A percentile compares a stretch with the other conserved stretches of the same genome.
These are phyloP conservation scores for Panicum miliaceum DNA, from an alignment of 176 grass and related monocot species.

Conservation along the genomic window DNA sequence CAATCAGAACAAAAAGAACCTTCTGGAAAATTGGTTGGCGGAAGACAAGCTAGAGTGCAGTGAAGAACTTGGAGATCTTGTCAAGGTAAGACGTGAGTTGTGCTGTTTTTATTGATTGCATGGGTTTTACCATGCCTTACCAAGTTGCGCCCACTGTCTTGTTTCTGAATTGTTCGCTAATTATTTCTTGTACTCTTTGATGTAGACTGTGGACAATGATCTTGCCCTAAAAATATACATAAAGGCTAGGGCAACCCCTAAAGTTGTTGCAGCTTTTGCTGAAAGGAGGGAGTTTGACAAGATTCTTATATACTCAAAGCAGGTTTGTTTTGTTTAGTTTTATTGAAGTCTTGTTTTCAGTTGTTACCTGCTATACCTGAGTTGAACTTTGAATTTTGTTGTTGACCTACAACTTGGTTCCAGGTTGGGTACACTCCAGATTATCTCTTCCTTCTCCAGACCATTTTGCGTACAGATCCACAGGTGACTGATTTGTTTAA, in stretches of 20 bases:
- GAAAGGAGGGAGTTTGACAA: conserved; percentile 93
- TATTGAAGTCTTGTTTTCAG: conserved; percentile 8
- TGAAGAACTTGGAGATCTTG: conserved; percentile 97
- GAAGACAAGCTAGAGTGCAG: conserved; percentile 98
- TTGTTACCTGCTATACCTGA: background rate
- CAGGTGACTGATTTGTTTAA: conserved; percentile 65
- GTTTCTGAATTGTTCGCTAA: conserved; percentile 43
- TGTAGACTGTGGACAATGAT: conserved; percentile 98
- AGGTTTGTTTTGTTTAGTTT: conserved; percentile 55
- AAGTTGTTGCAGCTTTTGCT: conserved; percentile 99
- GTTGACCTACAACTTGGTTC: conserved; percentile 35
- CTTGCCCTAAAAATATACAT: conserved; percentile 97
- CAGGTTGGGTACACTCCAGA: conserved; percentile 95
- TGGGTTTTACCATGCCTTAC: background rate
- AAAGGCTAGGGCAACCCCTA: conserved; percentile 97
- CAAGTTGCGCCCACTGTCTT: conserved; percentile 6
- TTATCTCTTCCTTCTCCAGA: conserved; percentile 95
- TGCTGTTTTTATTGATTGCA: conserved; percentile 22
- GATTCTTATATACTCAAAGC: conserved; percentile 93
- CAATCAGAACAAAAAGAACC: conserved; percentile 99
- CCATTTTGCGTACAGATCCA: conserved; percentile 89
- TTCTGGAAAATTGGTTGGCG: conserved; percentile 94
- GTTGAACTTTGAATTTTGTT: conserved; percentile 39
- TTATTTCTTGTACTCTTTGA: background rate
- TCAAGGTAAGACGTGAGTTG: conserved; percentile 56